A percentile compares a stretch with the other conserved stretches of the same genome.
phyloP scores from a whole-genome alignment of 2,329 filamentous ascomycete species.

The Periglandula ipomoeae region DNA sequence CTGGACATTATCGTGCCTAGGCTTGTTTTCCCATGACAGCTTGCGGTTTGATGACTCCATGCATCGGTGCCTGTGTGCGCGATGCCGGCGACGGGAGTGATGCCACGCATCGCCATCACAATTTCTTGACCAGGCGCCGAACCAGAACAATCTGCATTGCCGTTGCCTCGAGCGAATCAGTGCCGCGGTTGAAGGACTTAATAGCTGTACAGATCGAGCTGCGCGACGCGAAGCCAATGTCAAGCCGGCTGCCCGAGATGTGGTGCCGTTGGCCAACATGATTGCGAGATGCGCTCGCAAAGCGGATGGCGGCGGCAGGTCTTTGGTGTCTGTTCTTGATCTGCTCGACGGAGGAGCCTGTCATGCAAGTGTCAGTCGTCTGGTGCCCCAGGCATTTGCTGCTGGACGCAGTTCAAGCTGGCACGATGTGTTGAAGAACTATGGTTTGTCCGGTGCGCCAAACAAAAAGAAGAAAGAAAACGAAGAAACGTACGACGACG shows the following conservation, averaged over 20 bases:
- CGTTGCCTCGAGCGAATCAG: slow-evolving; percentile 6
- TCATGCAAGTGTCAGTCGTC: slow-evolving; percentile 1
- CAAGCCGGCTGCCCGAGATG: slow-evolving; percentile 1
- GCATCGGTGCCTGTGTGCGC: slow-evolving; percentile 34
- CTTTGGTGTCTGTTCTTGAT: neutral
- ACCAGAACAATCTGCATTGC: slow-evolving; percentile 35
- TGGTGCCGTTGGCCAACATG: slow-evolving; percentile 1
- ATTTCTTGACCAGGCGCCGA: slow-evolving; percentile 37
- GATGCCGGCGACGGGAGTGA: slow-evolving; percentile 35
- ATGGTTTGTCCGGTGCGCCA: neutral
- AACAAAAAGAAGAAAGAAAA: neutral
- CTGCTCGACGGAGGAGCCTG: slow-evolving; percentile 1
- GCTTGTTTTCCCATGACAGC: slow-evolving; percentile 36
- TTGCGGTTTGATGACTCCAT: slow-evolving; percentile 34
- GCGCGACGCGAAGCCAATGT: slow-evolving; percentile 1
- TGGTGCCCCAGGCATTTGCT: slow-evolving; percentile 1
- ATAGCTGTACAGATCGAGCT: slow-evolving; percentile 1
- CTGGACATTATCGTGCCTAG: slow-evolving; percentile 24
- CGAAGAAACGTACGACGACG: neutral
- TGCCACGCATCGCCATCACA: slow-evolving; percentile 31
- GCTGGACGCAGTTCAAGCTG: neutral
- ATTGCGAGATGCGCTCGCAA: neutral
- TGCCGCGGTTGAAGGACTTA: neutral
- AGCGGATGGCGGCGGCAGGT: neutral
- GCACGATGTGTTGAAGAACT: neutral